Evolutionary conservation across 2,329 filamentous ascomycete species (phyloP), one percentile per base, ranked within the genome.

Genomic region (Pseudogymnoascus sp.): DNA sequence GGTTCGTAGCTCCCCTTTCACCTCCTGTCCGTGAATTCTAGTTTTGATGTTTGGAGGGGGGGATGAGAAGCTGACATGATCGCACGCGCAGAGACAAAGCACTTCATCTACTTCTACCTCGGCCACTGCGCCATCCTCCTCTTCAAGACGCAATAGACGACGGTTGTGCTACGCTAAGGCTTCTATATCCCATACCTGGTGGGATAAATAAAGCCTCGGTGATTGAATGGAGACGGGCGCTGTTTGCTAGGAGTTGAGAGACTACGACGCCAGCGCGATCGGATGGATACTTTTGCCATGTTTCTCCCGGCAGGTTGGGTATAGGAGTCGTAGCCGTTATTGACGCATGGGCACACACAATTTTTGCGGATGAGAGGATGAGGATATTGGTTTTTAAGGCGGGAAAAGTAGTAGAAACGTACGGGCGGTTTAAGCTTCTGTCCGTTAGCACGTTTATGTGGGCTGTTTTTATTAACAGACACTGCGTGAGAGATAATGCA

Each of bases 71-170:
- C 33, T 40, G 13, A 31, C 15, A 40, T 29, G 47, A 41, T 26
- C 36, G 9, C n/a, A 17, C 47, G 8, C 40, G 33, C 78, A 97
- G 94, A 97, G 77, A 97, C 94, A 29, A 97, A 97, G 80, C 94
- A 99, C 78, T 99, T 99, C 81, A 97, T 99, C 75, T 99, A 99
- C 81, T 99, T 99, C 81, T 99, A 99, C 80, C 88, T 99, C 63
- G 94, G 94, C 61, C 94, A 97, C 81, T 97, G 92, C 76, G 94
- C 94, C 63, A 97, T 99, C 73, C 84, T 99, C 62, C 86, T 99
- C 60, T 99, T 97, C 86, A 99, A 99, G 84, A 99, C 94, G 40
- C 93, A 97, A 84, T 97, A 86, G 73, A 68, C n/a, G n/a, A n/a
- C n/a, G n/a, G n/a, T n/a, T n/a, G n/a, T 31, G 26, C 44, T 47